These are phyloP conservation scores for Coix lacrymajobi DNA, from an alignment of 176 grass and related monocot species.

Conservation along the genomic window DNA sequence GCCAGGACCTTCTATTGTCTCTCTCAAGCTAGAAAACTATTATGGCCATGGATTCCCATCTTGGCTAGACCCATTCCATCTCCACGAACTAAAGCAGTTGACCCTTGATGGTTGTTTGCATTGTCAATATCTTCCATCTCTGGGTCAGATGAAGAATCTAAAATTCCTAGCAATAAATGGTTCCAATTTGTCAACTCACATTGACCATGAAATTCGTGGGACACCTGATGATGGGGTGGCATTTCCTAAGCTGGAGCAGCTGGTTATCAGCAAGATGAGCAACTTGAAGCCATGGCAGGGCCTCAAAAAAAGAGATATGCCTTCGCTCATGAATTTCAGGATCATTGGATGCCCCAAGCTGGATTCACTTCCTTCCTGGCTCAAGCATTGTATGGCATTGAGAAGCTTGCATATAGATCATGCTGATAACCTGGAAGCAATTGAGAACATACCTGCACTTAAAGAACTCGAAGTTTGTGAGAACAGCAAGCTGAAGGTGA, in stretches of 20 bases:
- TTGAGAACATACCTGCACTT: constrained; percentile 38
- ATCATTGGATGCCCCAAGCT: constrained; percentile 35
- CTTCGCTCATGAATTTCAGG: constrained; percentile 38
- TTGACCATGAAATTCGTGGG: constrained; percentile 25
- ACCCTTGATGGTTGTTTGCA: constrained; percentile 28
- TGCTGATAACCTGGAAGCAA: constrained; percentile 23
- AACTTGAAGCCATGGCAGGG: constrained; percentile 35
- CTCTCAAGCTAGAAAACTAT: constrained; percentile 44
- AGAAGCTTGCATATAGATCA: constrained; percentile 31
- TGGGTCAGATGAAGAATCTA: constrained; percentile 40
- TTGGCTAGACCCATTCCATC: constrained; percentile 25
- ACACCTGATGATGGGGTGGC: constrained; percentile 11
- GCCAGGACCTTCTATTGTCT: constrained; percentile 34
- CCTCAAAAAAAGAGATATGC: constrained; percentile 33
- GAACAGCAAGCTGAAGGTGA: constrained; percentile 28
- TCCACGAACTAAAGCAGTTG: constrained; percentile 18
- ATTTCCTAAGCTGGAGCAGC: constrained; percentile 49
- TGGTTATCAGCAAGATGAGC: constrained; percentile 39
- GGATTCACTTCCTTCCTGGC: constrained; percentile 40
- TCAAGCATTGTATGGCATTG: constrained; percentile 33
- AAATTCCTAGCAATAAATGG: constrained; percentile 38
- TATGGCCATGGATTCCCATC: constrained; percentile 44
- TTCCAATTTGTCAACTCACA: constrained; percentile 9
- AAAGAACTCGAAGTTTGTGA: constrained; percentile 29
- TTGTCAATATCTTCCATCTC: constrained; percentile 33